These are phyloP conservation scores for Phytophthora chlamydospora DNA, from an alignment of 352 stramenopile genomes.

Conservation along the genomic window DNA sequence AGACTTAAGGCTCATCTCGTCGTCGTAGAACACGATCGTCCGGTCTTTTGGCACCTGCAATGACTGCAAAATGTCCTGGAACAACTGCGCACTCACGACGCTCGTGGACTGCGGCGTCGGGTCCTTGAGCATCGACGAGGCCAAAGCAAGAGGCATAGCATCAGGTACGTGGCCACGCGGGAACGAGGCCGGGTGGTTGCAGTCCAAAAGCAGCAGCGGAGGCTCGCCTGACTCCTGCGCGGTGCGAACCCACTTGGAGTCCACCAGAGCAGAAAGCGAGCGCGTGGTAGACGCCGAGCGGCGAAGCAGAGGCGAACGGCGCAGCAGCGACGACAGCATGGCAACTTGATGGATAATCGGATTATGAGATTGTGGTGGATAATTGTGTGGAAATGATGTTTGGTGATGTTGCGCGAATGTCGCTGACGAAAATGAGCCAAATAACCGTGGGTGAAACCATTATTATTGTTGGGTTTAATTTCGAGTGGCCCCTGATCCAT, in stretches of 20 bases:
- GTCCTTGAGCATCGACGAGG: constrained; percentile 60
- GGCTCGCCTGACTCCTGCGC: constrained; percentile 17
- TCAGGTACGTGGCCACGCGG: constrained; percentile 58
- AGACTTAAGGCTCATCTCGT: constrained; percentile 69
- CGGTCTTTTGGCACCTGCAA: constrained; percentile 52
- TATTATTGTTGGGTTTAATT: too few species aligned
- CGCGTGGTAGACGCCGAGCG: constrained; percentile 1
- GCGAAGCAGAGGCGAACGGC: background rate
- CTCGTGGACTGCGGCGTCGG: constrained; percentile 46
- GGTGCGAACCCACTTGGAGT: constrained; percentile 45
- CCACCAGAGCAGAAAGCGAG: constrained; percentile 44
- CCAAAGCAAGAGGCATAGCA: constrained; percentile 48
- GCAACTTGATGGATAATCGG: too few species aligned
- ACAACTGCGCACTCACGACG: constrained; percentile 50
- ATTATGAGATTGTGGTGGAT: too few species aligned
- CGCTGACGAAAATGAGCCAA: too few species aligned
- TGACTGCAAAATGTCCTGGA: constrained; percentile 48
- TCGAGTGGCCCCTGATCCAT: too few species aligned
- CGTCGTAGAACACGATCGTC: constrained; percentile 84
- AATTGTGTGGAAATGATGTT: too few species aligned
- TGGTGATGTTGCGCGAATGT: too few species aligned
- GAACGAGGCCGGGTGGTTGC: constrained; percentile 58
- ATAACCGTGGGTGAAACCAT: too few species aligned
- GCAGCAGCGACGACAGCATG: background rate
- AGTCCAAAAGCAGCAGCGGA: constrained; percentile 59